phyloP scores from a whole-genome alignment of 2,329 filamentous ascomycete species.

The Leptodontidium sp. region DNA sequence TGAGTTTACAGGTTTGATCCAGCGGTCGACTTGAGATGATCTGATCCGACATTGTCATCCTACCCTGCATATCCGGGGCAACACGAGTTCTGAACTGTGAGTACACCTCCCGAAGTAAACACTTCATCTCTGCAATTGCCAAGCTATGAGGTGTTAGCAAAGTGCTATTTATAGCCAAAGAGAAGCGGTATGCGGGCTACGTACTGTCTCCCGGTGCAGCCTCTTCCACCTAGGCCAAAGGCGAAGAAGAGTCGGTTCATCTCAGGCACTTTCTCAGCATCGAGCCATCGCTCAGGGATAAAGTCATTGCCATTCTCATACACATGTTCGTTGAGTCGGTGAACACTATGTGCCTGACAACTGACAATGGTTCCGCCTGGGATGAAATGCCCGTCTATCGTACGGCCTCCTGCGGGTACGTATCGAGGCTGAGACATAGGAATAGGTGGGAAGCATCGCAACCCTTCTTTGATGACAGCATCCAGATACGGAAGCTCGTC shows the following conservation, averaged over 20 bases:
- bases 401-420: slow-evolving; percentile 61
- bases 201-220: slow-evolving; percentile 73
- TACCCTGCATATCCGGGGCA: slow-evolving; percentile 61
- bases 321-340: slow-evolving; percentile 67
- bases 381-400: slow-evolving; percentile 62
- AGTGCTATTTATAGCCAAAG: neutral
- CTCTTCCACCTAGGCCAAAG: slow-evolving; percentile 70
- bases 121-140: slow-evolving; percentile 74
- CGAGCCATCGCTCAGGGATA: slow-evolving; percentile 85
- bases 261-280: slow-evolving; percentile 75
- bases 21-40: slow-evolving; percentile 70
- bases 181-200: slow-evolving; percentile 46
- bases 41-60: slow-evolving; percentile 73
- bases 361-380: slow-evolving; percentile 65
- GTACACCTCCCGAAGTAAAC: slow-evolving; percentile 68
- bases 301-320: slow-evolving; percentile 83
- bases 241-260: slow-evolving; percentile 69
- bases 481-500: slow-evolving; percentile 67
- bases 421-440: slow-evolving; percentile 72
- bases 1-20: slow-evolving; percentile 65
- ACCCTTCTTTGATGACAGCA: slow-evolving; percentile 67
- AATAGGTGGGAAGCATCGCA: slow-evolving; percentile 70
- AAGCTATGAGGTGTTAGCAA: slow-evolving; percentile 51
- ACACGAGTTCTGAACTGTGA: slow-evolving; percentile 60
- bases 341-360: slow-evolving; percentile 67